These are phyloP conservation scores for Fusarium oxysporum DNA, from an alignment of 2,329 filamentous ascomycete genomes.

Conservation along the genomic window DNA sequence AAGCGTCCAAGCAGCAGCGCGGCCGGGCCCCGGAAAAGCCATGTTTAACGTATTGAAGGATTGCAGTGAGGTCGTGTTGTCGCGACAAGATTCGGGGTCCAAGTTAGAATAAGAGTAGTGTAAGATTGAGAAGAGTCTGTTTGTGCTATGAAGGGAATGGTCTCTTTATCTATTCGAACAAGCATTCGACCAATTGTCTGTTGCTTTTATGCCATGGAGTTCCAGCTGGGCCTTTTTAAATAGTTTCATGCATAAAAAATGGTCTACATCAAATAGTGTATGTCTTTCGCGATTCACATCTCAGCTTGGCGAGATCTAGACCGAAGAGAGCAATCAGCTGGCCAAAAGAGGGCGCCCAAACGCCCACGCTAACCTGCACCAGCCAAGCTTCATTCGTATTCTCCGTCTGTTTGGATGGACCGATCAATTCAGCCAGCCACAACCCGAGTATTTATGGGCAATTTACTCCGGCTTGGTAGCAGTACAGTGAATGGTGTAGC, in stretches of 20 bases:
- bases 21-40: neutral
- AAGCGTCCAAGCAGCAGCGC: neutral
- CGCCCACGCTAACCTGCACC: neutral
- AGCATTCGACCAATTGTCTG: neutral
- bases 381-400: neutral
- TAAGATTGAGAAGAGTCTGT: neutral
- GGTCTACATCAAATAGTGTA: neutral
- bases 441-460: fast-evolving
- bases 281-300: neutral
- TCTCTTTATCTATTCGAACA: neutral
- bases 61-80: fast-evolving
- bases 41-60: neutral
- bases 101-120: no score
- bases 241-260: neutral
- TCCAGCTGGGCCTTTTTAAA: neutral
- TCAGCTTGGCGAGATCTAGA: neutral
- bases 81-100: neutral
- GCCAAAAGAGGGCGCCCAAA: neutral
- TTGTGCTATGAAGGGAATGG: neutral
- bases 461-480: neutral
- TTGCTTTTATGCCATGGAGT: neutral
- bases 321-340: neutral
- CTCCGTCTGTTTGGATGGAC: neutral
- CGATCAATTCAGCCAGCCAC: neutral
- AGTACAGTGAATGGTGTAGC: no score